Evolutionary conservation across 768 basidiomycete genomes (phyloP).

Genomic region (Astraeus odoratus): DNA sequence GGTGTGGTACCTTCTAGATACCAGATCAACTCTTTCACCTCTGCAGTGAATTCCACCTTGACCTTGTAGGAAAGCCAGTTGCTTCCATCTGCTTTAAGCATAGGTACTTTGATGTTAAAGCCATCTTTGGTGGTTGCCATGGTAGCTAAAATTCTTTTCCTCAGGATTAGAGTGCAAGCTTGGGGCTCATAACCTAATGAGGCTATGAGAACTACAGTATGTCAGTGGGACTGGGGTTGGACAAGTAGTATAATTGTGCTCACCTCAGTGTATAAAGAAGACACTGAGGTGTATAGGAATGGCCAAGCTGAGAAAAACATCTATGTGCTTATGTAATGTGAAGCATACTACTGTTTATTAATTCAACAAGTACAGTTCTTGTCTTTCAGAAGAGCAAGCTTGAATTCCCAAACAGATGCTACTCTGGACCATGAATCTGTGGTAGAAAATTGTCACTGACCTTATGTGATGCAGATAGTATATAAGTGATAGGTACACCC

Average conservation of each 20-base stretch:
- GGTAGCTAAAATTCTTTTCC: background rate
- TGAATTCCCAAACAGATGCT: too few species aligned
- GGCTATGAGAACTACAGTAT: background rate
- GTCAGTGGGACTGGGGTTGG: background rate
- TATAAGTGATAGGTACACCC: too few species aligned
- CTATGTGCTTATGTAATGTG: too few species aligned
- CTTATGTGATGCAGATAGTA: too few species aligned
- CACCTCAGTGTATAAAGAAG: background rate
- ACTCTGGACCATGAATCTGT: too few species aligned
- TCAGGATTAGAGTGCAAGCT: background rate
- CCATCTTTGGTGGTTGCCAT: conserved; percentile 1
- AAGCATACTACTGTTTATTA: too few species aligned
- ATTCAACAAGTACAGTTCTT: too few species aligned
- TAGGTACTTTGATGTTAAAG: background rate
- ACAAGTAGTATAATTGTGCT: background rate
- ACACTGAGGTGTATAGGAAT: background rate
- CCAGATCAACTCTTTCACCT: conserved; percentile 1
- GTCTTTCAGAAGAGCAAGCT: too few species aligned
- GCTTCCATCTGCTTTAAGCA: background rate
- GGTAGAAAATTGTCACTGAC: too few species aligned
- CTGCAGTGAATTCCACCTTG: background rate
- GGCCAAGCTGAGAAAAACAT: too few species aligned
- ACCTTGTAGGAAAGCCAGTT: background rate
- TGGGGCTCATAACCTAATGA: background rate
- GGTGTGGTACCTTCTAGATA: conserved; percentile 1